Base-by-base conservation (phyloP, 345 rosid genomes). In the Bruguiera gymnorhiza region DNA sequence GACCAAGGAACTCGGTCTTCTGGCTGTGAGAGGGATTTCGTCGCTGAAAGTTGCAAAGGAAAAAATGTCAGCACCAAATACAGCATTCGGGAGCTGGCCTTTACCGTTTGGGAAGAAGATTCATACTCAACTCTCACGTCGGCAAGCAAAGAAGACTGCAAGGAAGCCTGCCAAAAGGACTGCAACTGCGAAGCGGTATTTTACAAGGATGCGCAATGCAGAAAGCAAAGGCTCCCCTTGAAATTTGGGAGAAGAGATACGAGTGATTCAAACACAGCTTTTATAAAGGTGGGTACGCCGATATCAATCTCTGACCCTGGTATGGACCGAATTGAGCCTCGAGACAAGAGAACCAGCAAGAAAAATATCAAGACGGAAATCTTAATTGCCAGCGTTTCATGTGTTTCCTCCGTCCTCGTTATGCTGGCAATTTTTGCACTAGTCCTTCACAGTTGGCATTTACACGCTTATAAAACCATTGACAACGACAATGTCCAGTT, bases 101-200 rank as follows among this genome's bases (percentile, higher is more conserved):
- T 11, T 16, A 72, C 72, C 0, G 1, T 0, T 0, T 82, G 75
- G 79, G 67, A 67, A 67, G 79, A 73, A 50, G 18, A 0, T 65
- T 6, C 78, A 0, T 76, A 73, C 67, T 64, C 63, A 0, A 34
- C 1, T 23, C 1, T 64, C 18, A 8, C 56, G 0, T 18, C 34
- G 9, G 23, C 48, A 48, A 48, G n/a, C 2, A 59, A 69, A 21
- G 75, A 69, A 20, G 63, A 62, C 2, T 81, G 81, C 11, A 0
- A 3, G 4, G 26, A 66, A 59, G 79, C 75, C 7, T 79, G 80
- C 37, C 30, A 62, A 52, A 69, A 54, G 26, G 78, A 81, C 34
- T 72, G 77, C 19, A 72, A 68, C 57, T 81, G 84, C 18, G 70
- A 81, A 64, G 84, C 70, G 11, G 82, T 75, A 0, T 60, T 77